Conservation (phyloP, 1,139 yeast species). For the Sugiyamaella grinbergsii region DNA sequence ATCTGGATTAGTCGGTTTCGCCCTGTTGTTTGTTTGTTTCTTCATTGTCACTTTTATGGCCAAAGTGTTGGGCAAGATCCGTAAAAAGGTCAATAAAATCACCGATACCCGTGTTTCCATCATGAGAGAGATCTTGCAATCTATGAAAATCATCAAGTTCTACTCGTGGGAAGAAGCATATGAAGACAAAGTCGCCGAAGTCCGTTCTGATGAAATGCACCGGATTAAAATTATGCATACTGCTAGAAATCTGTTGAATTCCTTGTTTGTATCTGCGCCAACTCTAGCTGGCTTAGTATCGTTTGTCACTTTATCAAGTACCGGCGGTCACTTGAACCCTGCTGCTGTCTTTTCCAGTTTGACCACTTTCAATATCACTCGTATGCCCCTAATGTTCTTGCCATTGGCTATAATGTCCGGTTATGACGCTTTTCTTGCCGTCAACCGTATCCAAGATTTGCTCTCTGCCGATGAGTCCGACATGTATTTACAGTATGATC, state of each 20-base stretch:
- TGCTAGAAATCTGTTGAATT: constrained; percentile 56
- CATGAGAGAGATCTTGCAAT: constrained; percentile 64
- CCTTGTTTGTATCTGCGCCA: constrained; percentile 64
- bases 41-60: constrained; percentile 41
- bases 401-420: constrained; percentile 66
- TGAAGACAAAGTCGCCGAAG: constrained; percentile 49
- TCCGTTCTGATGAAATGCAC: constrained; percentile 50
- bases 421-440: constrained; percentile 69
- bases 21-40: constrained; percentile 44
- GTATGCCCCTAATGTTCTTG: constrained; percentile 70
- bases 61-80: constrained; percentile 46
- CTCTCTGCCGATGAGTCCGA: constrained; percentile 49
- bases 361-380: constrained; percentile 67
- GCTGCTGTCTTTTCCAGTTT: constrained; percentile 80
- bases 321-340: constrained; percentile 56
- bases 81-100: constrained; percentile 49
- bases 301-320: constrained; percentile 67
- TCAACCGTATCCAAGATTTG: constrained; percentile 58
- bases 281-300: constrained; percentile 70
- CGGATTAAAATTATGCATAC: constrained; percentile 40
- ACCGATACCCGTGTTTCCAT: constrained; percentile 63
- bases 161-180: constrained; percentile 77
- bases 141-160: constrained; percentile 68
- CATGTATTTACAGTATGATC: constrained; percentile 40
- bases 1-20: constrained; percentile 67